A percentile compares a stretch with the other conserved stretches of the same genome.
These are phyloP conservation scores for Scutellaria minor DNA, from an alignment of 257 asterid genomes.

Conservation along the genomic window DNA sequence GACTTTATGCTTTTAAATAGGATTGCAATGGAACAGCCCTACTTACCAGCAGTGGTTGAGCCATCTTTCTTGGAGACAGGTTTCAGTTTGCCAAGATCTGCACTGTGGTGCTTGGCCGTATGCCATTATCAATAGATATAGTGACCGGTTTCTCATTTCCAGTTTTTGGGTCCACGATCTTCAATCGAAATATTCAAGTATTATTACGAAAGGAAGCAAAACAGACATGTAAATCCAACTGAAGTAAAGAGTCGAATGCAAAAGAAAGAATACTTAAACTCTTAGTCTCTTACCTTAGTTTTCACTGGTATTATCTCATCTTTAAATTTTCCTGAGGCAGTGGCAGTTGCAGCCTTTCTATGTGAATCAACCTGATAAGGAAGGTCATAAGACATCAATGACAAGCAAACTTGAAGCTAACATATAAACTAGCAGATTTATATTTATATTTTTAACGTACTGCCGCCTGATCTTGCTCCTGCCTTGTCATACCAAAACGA, in stretches of 20 bases:
- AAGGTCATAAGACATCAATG: background rate
- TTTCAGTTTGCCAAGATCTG: constrained; percentile 77
- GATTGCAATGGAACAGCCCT: background rate
- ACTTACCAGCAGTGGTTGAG: constrained; percentile 94
- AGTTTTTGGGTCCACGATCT: constrained; percentile 96
- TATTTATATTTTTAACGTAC: constrained; percentile 49
- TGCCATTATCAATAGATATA: constrained; percentile 88
- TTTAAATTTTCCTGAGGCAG: constrained; percentile 90
- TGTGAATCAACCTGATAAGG: constrained; percentile 83
- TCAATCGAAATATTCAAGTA: constrained; percentile 23
- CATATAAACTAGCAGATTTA: constrained; percentile 1
- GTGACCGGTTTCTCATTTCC: constrained; percentile 91
- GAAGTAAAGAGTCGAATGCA: background rate
- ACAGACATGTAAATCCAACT: background rate
- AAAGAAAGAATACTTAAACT: background rate
- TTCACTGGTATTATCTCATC: constrained; percentile 93
- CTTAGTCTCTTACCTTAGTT: constrained; percentile 70
- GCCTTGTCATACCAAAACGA: constrained; percentile 89
- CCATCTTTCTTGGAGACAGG: constrained; percentile 98
- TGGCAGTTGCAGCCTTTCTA: constrained; percentile 96
- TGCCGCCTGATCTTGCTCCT: constrained; percentile 98
- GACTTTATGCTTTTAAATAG: constrained; percentile 21
- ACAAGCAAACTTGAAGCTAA: background rate
- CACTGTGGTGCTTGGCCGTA: constrained; percentile 71
- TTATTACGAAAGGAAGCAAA: constrained; percentile 25